Base-by-base conservation (phyloP, 2,329 filamentous ascomycete genomes). In the Diaporthe australafricana region DNA sequence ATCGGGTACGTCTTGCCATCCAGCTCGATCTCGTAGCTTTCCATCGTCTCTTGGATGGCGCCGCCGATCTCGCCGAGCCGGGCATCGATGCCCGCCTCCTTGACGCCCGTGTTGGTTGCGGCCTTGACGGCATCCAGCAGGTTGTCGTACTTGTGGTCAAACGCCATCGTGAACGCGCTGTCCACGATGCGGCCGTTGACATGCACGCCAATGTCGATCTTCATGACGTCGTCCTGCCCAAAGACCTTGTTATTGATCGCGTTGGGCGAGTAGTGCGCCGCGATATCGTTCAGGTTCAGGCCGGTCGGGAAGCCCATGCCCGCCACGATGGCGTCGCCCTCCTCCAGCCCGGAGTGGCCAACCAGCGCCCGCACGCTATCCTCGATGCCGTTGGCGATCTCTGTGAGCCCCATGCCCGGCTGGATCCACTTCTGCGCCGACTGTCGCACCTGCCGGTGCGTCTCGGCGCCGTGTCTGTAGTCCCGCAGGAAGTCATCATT, bases 41-140 rank as follows among this genome's bases (percentile, higher is more conserved):
- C 95, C 94, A 97, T 97, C 35, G 92, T 90, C 83, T 97, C 94
- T 83, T 97, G 95, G 77, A 97, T 96, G 22, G 90, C 87, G 12
- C 89, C 93, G 73, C 95, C 94, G 75, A 97, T 93, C 78, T 97
- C 94, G 75, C 93, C 92, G 77, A 98, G 91, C 70, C 95, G 91
- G 57, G 94, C 95, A 80, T 98, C 95, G 78, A 98, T 97, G 77
- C 95, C 95, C 7, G 95, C 95, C 85, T 97, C 93, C 86, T 90
- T 91, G 79, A 98, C 89, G 79, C 96, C 96, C 76, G 95, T 97
- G 82, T 95, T 93, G 71, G 93, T 95, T 17, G 93, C 92, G 71
- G 90, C 93, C 81, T 90, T 90, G 72, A 95, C 93, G 4, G 93
- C 91, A 55, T 88, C 86, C 45, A 96, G 87, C 35, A 96, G 85